Base-by-base conservation (phyloP, 495 filamentous ascomycete genomes). In the Penicillium dipodomyicola region DNA sequence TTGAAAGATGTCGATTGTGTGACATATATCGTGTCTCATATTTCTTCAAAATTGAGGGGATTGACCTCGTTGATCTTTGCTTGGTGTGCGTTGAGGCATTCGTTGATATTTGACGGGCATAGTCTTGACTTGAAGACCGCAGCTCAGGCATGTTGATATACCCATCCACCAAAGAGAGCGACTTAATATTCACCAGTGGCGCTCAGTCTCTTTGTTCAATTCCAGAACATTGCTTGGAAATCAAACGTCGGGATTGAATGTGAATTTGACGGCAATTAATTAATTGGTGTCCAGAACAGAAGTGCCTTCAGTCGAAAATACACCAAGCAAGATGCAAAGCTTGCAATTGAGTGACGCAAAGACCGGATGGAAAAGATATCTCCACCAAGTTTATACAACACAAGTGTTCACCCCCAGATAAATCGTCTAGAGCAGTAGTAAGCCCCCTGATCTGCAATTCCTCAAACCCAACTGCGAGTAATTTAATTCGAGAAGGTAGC, bases 141-240 rank as follows among this genome's bases (percentile, higher is more conserved):
- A 52, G 19, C 14, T 59, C 49, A 20, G 64, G 66, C 66, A 68
- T 68, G 17, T 37, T 58, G 49, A 50, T 15, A 51, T 25, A 49
- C 17, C 54, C 37, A 48, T 37, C 33, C 35, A 52, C 45, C 11
- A 41, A 27, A 12, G 7, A 17, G 22, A 30, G 33, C 43, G 56
- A 62, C 55, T 33, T 25, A 54, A n/a, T 29, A 37, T 52, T 4
- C 14, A 37, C 22, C 8, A 30, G 3, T 37, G 5, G 5, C 11
- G 15, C 23, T 32, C 27, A 29, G 1, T 48, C 30, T 14, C 30
- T 33, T 29, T 33, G 29, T 49, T 39, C 35, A n/a, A 17, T 39
- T n/a, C n/a, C 19, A 52, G 39, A 43, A 19, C 50, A 52, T 52
- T 41, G 10, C 39, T 20, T 43, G 1, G 15, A 17, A 29, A 2